phyloP scores from a whole-genome alignment of 495 filamentous ascomycete species.

The Neurospora sp. region DNA sequence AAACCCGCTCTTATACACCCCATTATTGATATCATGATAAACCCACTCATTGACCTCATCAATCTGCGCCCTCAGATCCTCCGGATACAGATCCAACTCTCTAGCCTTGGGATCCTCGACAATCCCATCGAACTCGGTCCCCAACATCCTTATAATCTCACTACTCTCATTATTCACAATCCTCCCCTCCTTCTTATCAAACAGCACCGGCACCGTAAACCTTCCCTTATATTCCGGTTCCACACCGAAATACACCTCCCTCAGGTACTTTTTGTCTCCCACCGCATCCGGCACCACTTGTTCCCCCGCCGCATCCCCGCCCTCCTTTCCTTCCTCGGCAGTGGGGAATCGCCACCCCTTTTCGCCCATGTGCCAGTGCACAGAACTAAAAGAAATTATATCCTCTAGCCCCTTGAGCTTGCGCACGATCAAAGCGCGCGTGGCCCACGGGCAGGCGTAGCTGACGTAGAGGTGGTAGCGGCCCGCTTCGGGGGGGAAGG shows the following conservation, averaged over 20 bases:
- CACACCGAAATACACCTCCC: slow-evolving; percentile 62
- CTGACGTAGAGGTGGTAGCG: slow-evolving; percentile 73
- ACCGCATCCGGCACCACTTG: slow-evolving; percentile 49
- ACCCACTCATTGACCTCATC: slow-evolving; percentile 57
- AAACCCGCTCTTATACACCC: slow-evolving; percentile 62
- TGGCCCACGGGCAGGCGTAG: slow-evolving; percentile 77
- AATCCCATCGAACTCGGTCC: slow-evolving; percentile 44
- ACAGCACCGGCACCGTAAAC: slow-evolving; percentile 73
- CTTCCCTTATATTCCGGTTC: slow-evolving; percentile 60
- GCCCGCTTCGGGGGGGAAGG: slow-evolving; percentile 63
- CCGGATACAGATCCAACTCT: slow-evolving; percentile 46
- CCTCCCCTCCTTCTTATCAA: slow-evolving; percentile 59
- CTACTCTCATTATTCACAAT: slow-evolving; percentile 81
- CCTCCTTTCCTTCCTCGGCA: slow-evolving; percentile 44
- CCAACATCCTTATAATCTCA: slow-evolving; percentile 71
- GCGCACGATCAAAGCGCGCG: slow-evolving; percentile 62
- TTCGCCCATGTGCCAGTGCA: slow-evolving; percentile 56
- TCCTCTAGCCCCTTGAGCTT: slow-evolving; percentile 71
- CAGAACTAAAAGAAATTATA: slow-evolving; percentile 56
- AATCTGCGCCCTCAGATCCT: slow-evolving; percentile 41
- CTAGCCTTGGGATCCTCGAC: slow-evolving; percentile 36
- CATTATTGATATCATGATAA: slow-evolving; percentile 57
- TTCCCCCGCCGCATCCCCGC: slow-evolving; percentile 43
- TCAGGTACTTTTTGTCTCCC: slow-evolving; percentile 50
- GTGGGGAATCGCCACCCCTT: slow-evolving; percentile 74